Percentiles rank a stretch among this genome's conserved stretches.
Evolutionary conservation across 495 filamentous ascomycete species (phyloP).

Genomic region (Penicillium cinerascens): DNA sequence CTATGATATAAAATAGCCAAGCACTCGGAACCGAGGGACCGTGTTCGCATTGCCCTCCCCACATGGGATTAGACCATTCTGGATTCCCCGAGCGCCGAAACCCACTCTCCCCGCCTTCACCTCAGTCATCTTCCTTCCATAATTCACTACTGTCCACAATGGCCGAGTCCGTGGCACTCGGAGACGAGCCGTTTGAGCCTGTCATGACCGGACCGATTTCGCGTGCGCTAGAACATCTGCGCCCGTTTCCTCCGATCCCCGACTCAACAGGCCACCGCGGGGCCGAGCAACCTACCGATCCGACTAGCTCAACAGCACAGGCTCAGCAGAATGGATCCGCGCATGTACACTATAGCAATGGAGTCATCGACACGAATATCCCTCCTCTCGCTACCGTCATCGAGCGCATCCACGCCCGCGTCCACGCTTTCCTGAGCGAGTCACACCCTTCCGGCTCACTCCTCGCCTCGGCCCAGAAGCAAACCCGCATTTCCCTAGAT

Average conservation of each 20-base stretch:
- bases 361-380: background rate
- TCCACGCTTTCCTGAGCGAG: slow-evolving; percentile 66
- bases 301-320: slow-evolving; percentile 2
- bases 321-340: slow-evolving; percentile 9
- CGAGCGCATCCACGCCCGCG: slow-evolving; percentile 56
- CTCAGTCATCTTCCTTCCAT: slow-evolving; percentile 6
- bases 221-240: slow-evolving; percentile 15
- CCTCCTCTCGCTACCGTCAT: slow-evolving; percentile 47
- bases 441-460: slow-evolving; percentile 55
- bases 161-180: slow-evolving; percentile 7
- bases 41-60: slow-evolving; percentile 4
- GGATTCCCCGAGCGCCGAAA: slow-evolving; percentile 16
- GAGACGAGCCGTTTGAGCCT: background rate
- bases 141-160: slow-evolving; percentile 10
- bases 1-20: background rate
- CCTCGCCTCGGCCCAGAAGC: slow-evolving; percentile 60
- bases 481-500: slow-evolving; percentile 64
- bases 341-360: slow-evolving; percentile 3
- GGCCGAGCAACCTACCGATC: slow-evolving; percentile 4
- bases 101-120: slow-evolving; percentile 18
- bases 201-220: slow-evolving; percentile 2
- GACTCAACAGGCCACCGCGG: slow-evolving; percentile 13
- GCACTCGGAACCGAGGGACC: background rate
- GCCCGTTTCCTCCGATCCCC: slow-evolving; percentile 10
- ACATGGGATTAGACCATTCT: slow-evolving; percentile 23